Evolutionary conservation across 169 alveolate species (phyloP).

Genomic region (Cytauxzoon felis): DNA sequence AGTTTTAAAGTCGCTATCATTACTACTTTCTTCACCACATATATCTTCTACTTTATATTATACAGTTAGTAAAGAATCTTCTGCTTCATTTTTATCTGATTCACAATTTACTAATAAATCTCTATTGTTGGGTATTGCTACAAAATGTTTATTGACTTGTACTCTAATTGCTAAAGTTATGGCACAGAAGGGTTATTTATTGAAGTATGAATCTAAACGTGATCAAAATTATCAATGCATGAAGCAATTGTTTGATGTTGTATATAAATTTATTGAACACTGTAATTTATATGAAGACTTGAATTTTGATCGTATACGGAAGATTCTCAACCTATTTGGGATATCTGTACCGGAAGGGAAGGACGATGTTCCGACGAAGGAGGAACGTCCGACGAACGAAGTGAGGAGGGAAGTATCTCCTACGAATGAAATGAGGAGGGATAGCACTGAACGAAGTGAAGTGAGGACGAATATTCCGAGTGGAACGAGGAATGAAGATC

Average conservation of each 20-base stretch:
- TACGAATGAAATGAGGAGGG: neutral
- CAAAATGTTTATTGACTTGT: constrained; percentile 27
- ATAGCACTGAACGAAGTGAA: too few relatives aligned
- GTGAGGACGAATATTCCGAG: too few relatives aligned
- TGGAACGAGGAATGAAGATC: too few relatives aligned
- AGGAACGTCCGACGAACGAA: neutral
- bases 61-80: neutral
- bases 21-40: constrained; percentile 13
- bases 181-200: constrained; percentile 35
- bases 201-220: too few relatives aligned
- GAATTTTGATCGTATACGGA: too few relatives aligned
- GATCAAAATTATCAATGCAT: too few relatives aligned
- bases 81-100: neutral
- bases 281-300: too few relatives aligned
- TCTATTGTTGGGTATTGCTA: constrained; percentile 12
- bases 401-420: neutral
- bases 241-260: too few relatives aligned
- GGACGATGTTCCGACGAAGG: neutral
- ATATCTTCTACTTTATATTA: constrained; percentile 4
- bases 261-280: too few relatives aligned
- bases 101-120: neutral
- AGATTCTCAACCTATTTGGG: too few relatives aligned
- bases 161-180: constrained; percentile 22
- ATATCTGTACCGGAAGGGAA: too few relatives aligned
- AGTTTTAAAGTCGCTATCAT: constrained; percentile 26